These are phyloP conservation scores for Dictyophora rubrovolvata DNA, from an alignment of 768 basidiomycete species.

Conservation along the genomic window DNA sequence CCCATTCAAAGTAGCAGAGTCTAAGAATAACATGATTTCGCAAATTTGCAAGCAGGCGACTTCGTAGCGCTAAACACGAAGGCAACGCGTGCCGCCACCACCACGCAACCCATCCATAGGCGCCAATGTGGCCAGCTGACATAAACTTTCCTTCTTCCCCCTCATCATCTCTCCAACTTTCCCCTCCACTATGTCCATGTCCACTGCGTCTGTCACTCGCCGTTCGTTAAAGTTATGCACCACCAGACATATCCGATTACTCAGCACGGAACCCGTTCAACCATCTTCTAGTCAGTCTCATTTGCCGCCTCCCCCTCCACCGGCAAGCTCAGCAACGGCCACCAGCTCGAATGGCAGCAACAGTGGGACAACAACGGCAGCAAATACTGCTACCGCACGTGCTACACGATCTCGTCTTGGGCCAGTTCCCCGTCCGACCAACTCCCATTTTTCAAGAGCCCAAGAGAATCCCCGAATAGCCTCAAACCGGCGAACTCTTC, in stretches of 20 bases:
- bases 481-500: constrained; percentile 17
- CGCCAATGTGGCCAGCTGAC: not conserved
- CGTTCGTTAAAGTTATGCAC: constrained; percentile 4
- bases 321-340: not conserved
- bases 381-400: not conserved
- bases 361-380: not conserved
- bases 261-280: constrained; percentile 5
- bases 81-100: not conserved
- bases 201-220: constrained; percentile 1
- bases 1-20: not conserved
- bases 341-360: not conserved
- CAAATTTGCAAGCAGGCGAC: too few species aligned
- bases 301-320: not conserved
- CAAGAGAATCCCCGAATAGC: not conserved
- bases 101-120: not conserved
- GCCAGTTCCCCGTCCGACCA: constrained; percentile 31
- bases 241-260: not conserved
- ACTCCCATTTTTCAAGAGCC: not conserved
- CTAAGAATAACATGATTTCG: too few species aligned
- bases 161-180: not conserved
- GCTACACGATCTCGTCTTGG: constrained; percentile 27
- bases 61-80: too few species aligned
- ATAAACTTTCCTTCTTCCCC: not conserved
- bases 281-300: not conserved
- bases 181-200: not conserved